Evolutionary conservation across 2,329 filamentous ascomycete genomes (phyloP).

Genomic region (Metarhizium brunneum): DNA sequence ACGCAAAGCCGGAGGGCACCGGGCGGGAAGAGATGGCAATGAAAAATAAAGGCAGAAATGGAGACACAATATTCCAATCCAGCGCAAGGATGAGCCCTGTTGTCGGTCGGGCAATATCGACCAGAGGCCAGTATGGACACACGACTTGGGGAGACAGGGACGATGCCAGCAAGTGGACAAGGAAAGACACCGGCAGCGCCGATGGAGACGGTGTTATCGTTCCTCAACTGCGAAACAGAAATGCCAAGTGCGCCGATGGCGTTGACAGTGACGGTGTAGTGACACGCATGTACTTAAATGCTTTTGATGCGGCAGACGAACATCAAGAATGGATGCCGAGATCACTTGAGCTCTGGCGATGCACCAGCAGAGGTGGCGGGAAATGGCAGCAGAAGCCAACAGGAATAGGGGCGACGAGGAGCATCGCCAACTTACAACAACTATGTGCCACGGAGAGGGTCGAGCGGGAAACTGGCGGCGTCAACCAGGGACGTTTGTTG

Average conservation of each 20-base stretch:
- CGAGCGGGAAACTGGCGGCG: constrained; percentile 3
- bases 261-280: neutral
- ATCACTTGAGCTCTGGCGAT: neutral
- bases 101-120: constrained; percentile 3
- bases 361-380: neutral
- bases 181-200: too few relatives aligned
- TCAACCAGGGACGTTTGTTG: neutral
- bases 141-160: neutral
- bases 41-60: neutral
- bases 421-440: constrained; percentile 4
- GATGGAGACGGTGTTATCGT: neutral
- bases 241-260: neutral
- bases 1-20: constrained; percentile 4
- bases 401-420: neutral
- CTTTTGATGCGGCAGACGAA: neutral
- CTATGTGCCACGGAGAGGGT: constrained; percentile 3
- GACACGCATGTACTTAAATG: neutral
- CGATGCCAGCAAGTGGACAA: too few relatives aligned
- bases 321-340: neutral
- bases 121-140: neutral
- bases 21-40: constrained; percentile 8
- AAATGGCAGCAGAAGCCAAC: neutral
- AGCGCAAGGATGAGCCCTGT: constrained; percentile 10
- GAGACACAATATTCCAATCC: constrained; percentile 5
- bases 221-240: neutral